Percentiles rank a stretch among this genome's conserved stretches.
These are phyloP conservation scores for Hibiscus trionum DNA, from an alignment of 345 rosid genomes.

Conservation along the genomic window DNA sequence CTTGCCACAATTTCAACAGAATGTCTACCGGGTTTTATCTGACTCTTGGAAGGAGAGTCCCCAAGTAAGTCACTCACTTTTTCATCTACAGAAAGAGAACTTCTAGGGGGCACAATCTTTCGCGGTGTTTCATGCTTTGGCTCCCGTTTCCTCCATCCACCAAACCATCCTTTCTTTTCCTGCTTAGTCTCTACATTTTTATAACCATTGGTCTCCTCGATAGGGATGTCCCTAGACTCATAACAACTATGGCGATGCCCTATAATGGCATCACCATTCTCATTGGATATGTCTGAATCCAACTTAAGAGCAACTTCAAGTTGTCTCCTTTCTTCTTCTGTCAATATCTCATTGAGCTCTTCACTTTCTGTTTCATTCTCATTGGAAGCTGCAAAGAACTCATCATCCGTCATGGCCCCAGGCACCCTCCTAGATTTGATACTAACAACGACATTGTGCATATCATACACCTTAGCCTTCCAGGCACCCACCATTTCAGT, in stretches of 20 bases:
- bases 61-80: conserved; percentile 74
- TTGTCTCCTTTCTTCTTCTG: conserved; percentile 86
- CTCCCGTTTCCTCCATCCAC: conserved; percentile 85
- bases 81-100: conserved; percentile 13
- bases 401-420: conserved; percentile 92
- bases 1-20: conserved; percentile 63
- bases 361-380: conserved; percentile 68
- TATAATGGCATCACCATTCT: conserved; percentile 43
- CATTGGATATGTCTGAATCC: conserved; percentile 50
- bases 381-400: conserved; percentile 61
- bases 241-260: conserved; percentile 41
- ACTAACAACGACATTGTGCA: conserved; percentile 94
- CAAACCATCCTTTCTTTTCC: conserved; percentile 96
- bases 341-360: conserved; percentile 57
- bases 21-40: conserved; percentile 74
- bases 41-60: conserved; percentile 53
- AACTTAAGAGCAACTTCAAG: conserved; percentile 78
- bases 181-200: conserved; percentile 46
- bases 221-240: background rate
- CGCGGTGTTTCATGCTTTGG: conserved; percentile 26
- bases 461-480: conserved; percentile 94
- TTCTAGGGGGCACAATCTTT: background rate
- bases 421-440: conserved; percentile 88
- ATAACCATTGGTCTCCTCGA: conserved; percentile 41
- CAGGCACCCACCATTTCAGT: conserved; percentile 84